Evolutionary conservation across 1,284 basidiomycete species (phyloP), one percentile per base, ranked within the genome.

Genomic region (Somion occarium): DNA sequence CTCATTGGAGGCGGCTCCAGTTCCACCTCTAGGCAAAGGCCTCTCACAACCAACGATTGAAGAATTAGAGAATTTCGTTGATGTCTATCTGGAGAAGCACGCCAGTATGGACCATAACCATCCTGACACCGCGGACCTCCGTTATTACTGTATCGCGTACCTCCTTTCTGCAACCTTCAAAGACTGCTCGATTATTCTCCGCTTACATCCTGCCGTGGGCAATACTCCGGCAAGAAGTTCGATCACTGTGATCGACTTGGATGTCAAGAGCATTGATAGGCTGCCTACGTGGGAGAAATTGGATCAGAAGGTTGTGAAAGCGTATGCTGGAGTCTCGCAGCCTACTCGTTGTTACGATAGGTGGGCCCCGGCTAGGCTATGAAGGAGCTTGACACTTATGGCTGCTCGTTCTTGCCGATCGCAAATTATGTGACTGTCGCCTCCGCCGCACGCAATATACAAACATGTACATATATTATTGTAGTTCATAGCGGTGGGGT

Each of bases 151-250:
- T 43, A 70, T 90, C 46, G 85, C 88, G 2, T 93, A 93, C 64
- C 72, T 92, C 27, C 82, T 98, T 44, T 91, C 91, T 7, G 90
- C 91, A n/a, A 90, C 89, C 11, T 93, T 98, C 79, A 98, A 98
- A 67, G 95, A 98, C 67, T 98, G 94, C 68, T 96, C 93, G 1
- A 67, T 98, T 51, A 89, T 98, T 56, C 62, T 94, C 38, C 79
- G 74, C 51, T 61, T 83, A 23, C 48, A 48, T n/a, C 50, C 58
- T 19, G 24, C 24, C 2, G 26, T 38, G 27, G 42, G 30, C 22
- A 38, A 19, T 20, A 12, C 30, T 38, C 30, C 22, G 3, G 27
- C 12, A 24, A 19, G 30, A 26, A 25, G 37, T 3, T 69, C 69
- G 18, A 75, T 89, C 38, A 84, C 81, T 26, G 70, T 93, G 27